Conservation (phyloP, 805 yeast species). For the Dipodascus geniculatus region DNA sequence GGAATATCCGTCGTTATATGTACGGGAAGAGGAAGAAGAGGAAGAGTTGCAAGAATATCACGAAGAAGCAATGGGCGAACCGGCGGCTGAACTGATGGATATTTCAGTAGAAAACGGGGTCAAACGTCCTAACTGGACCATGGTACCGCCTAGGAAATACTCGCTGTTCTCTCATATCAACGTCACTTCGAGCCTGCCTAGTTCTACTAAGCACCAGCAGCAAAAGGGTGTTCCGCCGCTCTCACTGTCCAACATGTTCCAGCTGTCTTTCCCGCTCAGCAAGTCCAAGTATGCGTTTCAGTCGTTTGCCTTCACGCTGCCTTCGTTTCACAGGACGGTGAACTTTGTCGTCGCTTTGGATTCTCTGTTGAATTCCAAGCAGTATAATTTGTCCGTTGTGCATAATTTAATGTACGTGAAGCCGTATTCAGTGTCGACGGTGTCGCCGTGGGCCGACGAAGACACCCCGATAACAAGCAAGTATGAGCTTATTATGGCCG, state of each 20-base stretch:
- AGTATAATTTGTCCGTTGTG: conserved; percentile 20
- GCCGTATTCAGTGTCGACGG: conserved; percentile 15
- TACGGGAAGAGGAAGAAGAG: conserved; percentile 5
- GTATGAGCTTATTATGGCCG: conserved; percentile 23
- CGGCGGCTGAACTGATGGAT: conserved; percentile 2
- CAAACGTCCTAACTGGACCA: conserved; percentile 11
- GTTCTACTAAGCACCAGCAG: conserved; percentile 20
- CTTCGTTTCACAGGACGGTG: conserved; percentile 36
- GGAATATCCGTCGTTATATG: conserved; percentile 6
- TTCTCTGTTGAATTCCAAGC: conserved; percentile 26
- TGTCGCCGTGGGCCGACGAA: conserved; percentile 15
- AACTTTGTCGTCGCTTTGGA: conserved; percentile 34
- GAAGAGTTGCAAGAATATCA: conserved; percentile 11
- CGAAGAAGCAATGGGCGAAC: conserved; percentile 11
- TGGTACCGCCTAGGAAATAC: conserved; percentile 13
- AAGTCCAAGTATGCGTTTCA: conserved; percentile 24
- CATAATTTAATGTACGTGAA: conserved; percentile 22
- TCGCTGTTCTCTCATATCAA: conserved; percentile 22
- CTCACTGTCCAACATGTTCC: conserved; percentile 26
- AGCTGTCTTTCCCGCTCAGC: conserved; percentile 27
- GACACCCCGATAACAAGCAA: conserved; percentile 15
- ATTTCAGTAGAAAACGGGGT: too few relatives aligned
- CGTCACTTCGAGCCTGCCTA: conserved; percentile 27
- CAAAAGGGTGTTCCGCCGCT: conserved; percentile 17
- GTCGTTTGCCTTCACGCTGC: conserved; percentile 35